Percentiles rank a stretch among this genome's conserved stretches.
These are phyloP conservation scores for Veloboletus limbatus DNA, from an alignment of 1,284 basidiomycete species.

Conservation along the genomic window DNA sequence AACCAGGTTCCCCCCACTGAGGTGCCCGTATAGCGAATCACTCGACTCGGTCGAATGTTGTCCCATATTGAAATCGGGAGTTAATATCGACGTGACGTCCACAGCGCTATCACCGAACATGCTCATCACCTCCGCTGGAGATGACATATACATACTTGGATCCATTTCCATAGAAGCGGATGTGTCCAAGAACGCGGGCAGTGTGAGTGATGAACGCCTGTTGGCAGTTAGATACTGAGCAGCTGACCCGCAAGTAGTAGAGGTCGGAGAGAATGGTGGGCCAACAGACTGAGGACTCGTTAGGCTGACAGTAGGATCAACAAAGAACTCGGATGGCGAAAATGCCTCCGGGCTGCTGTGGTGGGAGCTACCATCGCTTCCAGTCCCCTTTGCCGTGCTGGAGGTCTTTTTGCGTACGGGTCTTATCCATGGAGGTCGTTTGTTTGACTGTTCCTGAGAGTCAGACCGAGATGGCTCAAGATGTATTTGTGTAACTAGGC, in stretches of 20 bases:
- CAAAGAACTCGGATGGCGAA: constrained; percentile 60
- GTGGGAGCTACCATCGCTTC: constrained; percentile 49
- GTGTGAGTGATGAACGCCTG: constrained; percentile 24
- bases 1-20: constrained; percentile 23
- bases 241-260: constrained; percentile 16
- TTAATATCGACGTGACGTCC: constrained; percentile 31
- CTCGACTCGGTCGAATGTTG: constrained; percentile 26
- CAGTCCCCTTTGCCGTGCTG: constrained; percentile 35
- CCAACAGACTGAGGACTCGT: constrained; percentile 22
- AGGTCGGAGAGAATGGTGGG: constrained; percentile 21
- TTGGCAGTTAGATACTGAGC: constrained; percentile 21
- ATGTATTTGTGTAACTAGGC: constrained; percentile 80
- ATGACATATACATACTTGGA: constrained; percentile 30
- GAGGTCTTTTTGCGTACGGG: constrained; percentile 77
- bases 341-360: constrained; percentile 64
- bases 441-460: constrained; percentile 45
- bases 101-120: constrained; percentile 31
- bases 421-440: constrained; percentile 80
- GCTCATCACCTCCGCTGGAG: constrained; percentile 31
- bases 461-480: constrained; percentile 62
- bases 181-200: constrained; percentile 25
- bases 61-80: constrained; percentile 31
- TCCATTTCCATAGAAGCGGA: constrained; percentile 34
- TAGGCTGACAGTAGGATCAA: constrained; percentile 33
- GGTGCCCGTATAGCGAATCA: constrained; percentile 30